These are phyloP conservation scores for Taxillus chinensis DNA, from an alignment of 164 flowering plant genomes.

Conservation along the genomic window DNA sequence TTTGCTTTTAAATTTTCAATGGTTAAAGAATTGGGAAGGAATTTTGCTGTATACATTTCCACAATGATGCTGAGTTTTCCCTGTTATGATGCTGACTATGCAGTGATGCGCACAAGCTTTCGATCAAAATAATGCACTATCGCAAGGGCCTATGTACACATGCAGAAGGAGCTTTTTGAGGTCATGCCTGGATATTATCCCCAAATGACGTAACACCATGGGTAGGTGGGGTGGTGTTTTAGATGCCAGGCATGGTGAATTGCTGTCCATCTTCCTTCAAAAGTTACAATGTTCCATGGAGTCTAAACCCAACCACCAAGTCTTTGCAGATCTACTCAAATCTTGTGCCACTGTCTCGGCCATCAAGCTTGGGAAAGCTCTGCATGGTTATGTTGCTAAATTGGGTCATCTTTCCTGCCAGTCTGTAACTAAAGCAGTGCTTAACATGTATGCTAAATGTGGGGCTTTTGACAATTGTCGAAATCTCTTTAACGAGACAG, in stretches of 20 bases:
- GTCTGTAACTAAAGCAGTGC: slow-evolving; percentile 42
- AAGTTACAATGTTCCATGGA: slow-evolving; percentile 9
- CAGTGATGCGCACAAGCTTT: too few relatives aligned
- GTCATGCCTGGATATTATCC: slow-evolving; percentile 14
- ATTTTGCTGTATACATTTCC: too few relatives aligned
- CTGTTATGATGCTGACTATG: too few relatives aligned
- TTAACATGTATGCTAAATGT: slow-evolving; percentile 79
- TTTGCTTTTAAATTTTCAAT: too few relatives aligned
- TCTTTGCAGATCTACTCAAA: slow-evolving; percentile 45
- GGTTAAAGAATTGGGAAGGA: too few relatives aligned
- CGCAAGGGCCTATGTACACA: too few relatives aligned
- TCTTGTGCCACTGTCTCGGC: slow-evolving; percentile 40
- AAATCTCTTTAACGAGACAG: slow-evolving; percentile 33
- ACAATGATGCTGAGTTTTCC: too few relatives aligned
- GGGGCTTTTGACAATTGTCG: slow-evolving; percentile 35
- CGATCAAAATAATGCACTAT: too few relatives aligned
- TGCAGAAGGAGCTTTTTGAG: slow-evolving; percentile 6
- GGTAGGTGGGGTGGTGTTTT: slow-evolving; percentile 2
- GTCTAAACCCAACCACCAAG: slow-evolving; percentile 19
- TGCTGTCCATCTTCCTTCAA: slow-evolving; percentile 20
- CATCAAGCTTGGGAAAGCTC: slow-evolving; percentile 33
- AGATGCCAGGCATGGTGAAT: slow-evolving; percentile 17
- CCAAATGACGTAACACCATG: slow-evolving; percentile 7
- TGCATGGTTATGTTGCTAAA: slow-evolving; percentile 46
- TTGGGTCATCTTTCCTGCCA: slow-evolving; percentile 37